Base-by-base conservation (phyloP, 257 asterid genomes). In the Solanum pennellii region DNA sequence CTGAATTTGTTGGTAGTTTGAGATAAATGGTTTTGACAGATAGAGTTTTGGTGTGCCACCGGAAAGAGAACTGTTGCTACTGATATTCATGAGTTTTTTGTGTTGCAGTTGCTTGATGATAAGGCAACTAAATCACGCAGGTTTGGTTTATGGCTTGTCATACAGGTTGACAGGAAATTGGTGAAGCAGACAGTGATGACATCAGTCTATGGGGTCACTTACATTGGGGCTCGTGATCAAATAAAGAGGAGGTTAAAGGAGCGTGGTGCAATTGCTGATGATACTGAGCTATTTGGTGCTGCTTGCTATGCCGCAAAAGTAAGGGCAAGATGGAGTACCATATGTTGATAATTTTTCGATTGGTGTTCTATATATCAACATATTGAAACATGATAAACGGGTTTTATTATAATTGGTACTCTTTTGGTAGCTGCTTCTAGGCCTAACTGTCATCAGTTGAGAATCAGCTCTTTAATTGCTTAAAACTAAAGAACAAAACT, bases 171-270 rank as follows among this genome's bases (percentile, higher is more conserved):
- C 88, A 90, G 99, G 89, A 95, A 97, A 93, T 88, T 97, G 94
- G 99, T 97, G 89, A 97, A 97, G 94, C 99, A 97, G 91, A 95
- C 99, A 3, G 99, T 97, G 86, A 97, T 97, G 99, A 97, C 99
- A 89, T 97, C 99, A 84, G 99, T 97, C 76, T 97, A 97, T 91
- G 99, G 99, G 75, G 99, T 97, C 87, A 97, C 99, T n/a, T 95
- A 93, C 87, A 90, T 94, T 91, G 99, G 99, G 85, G 99, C 99
- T 75, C 96, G 99, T 83, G 99, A 97, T 90, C 99, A 97, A 88
- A 97, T 97, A 84, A 94, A 92, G 91, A 93, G 94, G 90, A 94
- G 99, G 90, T 89, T 97, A 89, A 97, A 94, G 92, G 99, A 97
- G 89, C 98, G 99, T 44, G 92, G 85, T 83, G 92, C 92, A 82